These are phyloP conservation scores for Porphyrellus cyaneotinctus DNA, from an alignment of 768 basidiomycete species.

Conservation along the genomic window DNA sequence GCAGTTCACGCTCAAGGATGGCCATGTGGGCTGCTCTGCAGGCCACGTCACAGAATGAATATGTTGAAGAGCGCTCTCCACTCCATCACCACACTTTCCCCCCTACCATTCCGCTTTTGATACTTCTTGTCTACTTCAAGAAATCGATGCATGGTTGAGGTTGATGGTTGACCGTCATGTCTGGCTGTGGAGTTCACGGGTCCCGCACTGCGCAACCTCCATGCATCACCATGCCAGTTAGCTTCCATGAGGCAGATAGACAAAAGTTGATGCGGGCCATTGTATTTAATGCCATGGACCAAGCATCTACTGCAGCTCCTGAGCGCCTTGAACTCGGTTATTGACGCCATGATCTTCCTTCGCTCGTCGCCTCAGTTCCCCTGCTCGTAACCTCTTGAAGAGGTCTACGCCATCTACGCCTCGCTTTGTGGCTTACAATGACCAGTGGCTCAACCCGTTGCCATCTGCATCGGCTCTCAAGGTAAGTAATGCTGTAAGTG, in stretches of 20 bases:
- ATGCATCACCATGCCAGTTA: not conserved
- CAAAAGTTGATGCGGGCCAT: not conserved
- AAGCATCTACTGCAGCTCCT: not conserved
- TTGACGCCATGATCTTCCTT: constrained; percentile 16
- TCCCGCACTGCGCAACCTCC: not conserved
- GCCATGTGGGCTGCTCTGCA: not conserved
- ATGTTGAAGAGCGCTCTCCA: no score
- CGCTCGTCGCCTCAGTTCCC: constrained; percentile 14
- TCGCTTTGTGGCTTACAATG: constrained; percentile 42
- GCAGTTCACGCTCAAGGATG: not conserved
- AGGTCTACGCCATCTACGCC: constrained; percentile 40
- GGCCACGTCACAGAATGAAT: not conserved
- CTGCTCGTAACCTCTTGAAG: constrained; percentile 21
- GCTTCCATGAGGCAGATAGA: constrained; percentile 4
- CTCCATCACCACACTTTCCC: not conserved
- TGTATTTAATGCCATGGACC: constrained; percentile 18
- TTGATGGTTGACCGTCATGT: not conserved
- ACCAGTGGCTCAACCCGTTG: constrained; percentile 38
- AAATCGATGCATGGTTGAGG: not conserved
- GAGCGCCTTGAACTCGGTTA: not conserved
- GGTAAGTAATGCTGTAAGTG: constrained; percentile 34
- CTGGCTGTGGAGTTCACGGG: no score
- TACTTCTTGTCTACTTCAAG: not conserved
- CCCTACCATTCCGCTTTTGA: constrained; percentile 1
- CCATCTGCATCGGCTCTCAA: constrained; percentile 43